Evolutionary conservation across 2,329 filamentous ascomycete genomes (phyloP), one percentile per base, ranked within the genome.

Genomic region (Fusarium musae): DNA sequence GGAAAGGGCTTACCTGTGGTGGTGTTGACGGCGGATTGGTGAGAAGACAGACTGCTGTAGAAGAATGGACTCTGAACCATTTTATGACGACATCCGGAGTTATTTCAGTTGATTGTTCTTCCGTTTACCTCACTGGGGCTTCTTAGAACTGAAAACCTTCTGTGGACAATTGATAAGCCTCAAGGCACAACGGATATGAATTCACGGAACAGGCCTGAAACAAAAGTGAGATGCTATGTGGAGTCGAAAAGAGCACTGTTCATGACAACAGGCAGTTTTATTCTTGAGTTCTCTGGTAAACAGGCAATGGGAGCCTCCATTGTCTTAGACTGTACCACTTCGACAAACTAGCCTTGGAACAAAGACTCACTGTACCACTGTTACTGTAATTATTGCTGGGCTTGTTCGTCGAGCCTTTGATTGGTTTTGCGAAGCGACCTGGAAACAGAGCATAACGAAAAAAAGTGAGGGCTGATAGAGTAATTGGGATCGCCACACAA

Each of bases 331-430:
- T 30, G 3, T n/a, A 2, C 6, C 15, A 4, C 3, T 8, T 5
- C 5, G 0, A 1, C 21, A 0, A 16, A 30, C 9, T 5, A 17
- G 9, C 7, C 13, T 9, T 17, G 0, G 4, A n/a, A 32, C 4
- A 6, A 0, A 17, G 15, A 32, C 5, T 17, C 1, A 4, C 10
- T 9, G 5, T 47, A n/a, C 13, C 0, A 32, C 12, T 13, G 4
- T 13, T 32, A 3, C 12, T 4, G 30, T 13, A 32, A 32, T 32
- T 32, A 12, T 32, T 32, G 12, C 12, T 32, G 11, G 30, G 30
- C 4, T 32, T 32, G 11, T 32, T 32, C 30, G 11, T 11, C 12
- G 5, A 11, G 12, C 30, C 30, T 21, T 6, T 0, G 9, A 21
- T 11, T 26, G 0, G 3, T 5, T 5, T 16, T 16, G 9, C 4